Conservation (phyloP, 306 rosid species). For the Quercus gilva region DNA sequence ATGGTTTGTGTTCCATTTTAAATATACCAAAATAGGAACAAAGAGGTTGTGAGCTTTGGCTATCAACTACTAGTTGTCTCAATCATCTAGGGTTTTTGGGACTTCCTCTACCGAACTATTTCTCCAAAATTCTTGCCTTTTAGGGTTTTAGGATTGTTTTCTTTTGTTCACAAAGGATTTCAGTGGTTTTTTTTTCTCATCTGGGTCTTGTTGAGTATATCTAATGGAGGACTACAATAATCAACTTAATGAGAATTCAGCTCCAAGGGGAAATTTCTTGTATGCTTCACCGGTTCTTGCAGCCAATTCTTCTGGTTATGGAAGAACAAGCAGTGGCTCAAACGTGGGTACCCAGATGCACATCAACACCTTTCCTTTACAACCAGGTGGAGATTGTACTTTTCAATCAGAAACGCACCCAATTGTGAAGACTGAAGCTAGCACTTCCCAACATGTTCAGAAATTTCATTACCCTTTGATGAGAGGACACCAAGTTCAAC, state of each 20-base stretch:
- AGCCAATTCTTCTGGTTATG: constrained; percentile 31
- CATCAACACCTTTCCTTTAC: constrained; percentile 57
- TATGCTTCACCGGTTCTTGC: constrained; percentile 44
- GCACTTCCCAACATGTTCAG: constrained; percentile 49
- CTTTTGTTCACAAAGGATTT: not conserved
- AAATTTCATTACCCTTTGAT: constrained; percentile 61
- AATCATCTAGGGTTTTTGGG: constrained; percentile 21
- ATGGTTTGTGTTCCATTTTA: not conserved
- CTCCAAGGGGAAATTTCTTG: constrained; percentile 71
- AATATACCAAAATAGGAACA: not conserved
- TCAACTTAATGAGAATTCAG: constrained; percentile 53
- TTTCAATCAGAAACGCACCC: constrained; percentile 46
- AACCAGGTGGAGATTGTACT: constrained; percentile 48
- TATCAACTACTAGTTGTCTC: not conserved
- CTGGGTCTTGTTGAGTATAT: constrained; percentile 2
- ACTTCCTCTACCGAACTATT: not conserved
- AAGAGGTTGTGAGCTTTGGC: not conserved
- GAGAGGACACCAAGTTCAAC: constrained; percentile 40
- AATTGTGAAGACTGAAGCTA: constrained; percentile 63
- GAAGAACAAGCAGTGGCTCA: constrained; percentile 34
- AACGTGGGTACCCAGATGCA: constrained; percentile 32
- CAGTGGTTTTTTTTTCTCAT: not conserved
- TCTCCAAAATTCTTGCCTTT: not conserved
- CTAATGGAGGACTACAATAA: constrained; percentile 65
- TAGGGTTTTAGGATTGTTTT: constrained; percentile 28